Evolutionary conservation across 192 early-diverging fungal species (phyloP).

Genomic region (Spizellomyces punctatus): DNA sequence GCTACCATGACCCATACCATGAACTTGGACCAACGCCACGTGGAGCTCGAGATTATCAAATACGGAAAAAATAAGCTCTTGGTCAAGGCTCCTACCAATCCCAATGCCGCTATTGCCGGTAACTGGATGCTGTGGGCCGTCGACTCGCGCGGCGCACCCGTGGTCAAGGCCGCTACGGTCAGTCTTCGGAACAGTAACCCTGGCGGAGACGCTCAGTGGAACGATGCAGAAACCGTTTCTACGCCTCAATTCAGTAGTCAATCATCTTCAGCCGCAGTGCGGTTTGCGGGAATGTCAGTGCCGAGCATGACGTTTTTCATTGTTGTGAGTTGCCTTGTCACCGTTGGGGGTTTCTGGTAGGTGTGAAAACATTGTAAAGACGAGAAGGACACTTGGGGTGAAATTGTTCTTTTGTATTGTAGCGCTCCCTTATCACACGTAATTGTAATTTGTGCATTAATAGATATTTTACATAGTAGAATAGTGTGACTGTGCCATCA

Average conservation of each 20-base stretch:
- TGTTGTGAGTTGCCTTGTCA: no score
- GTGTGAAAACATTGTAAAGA: no score
- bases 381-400: no score
- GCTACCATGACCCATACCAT: slow-evolving; percentile 29
- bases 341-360: no score
- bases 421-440: no score
- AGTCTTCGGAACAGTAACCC: slow-evolving; percentile 20
- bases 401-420: no score
- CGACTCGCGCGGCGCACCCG: slow-evolving; percentile 23
- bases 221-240: slow-evolving; percentile 12
- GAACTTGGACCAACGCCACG: slow-evolving; percentile 37
- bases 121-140: slow-evolving; percentile 38
- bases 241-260: slow-evolving; percentile 1
- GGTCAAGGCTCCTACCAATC: slow-evolving; percentile 17
- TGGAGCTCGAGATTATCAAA: slow-evolving; percentile 30
- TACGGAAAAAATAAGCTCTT: slow-evolving; percentile 17
- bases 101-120: slow-evolving; percentile 21
- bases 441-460: no score
- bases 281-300: no score
- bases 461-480: no score
- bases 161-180: slow-evolving; percentile 10
- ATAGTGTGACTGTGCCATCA: no score
- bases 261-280: no score
- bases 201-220: slow-evolving; percentile 17
- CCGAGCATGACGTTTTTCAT: no score